Percentiles rank a stretch among this genome's conserved stretches.
Conservation (phyloP, 106 monocot species). For the Hemerocallis citrina region DNA sequence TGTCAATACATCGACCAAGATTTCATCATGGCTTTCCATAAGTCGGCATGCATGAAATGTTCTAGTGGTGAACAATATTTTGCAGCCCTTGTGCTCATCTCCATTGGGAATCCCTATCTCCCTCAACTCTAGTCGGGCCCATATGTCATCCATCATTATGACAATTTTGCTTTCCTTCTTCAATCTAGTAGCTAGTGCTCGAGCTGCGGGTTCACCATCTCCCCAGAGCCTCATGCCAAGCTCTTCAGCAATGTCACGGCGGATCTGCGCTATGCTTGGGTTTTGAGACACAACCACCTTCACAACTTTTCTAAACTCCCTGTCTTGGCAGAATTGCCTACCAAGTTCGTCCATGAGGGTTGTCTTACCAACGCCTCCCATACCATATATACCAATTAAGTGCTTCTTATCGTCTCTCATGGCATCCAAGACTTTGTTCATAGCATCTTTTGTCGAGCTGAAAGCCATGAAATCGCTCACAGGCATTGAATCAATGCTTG, state of each 20-base stretch:
- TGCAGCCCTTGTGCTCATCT: slow-evolving; percentile 13
- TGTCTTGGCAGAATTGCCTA: slow-evolving; percentile 4
- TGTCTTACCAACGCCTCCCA: too few relatives aligned
- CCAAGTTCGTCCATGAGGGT: slow-evolving; percentile 19
- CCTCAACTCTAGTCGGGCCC: too few relatives aligned
- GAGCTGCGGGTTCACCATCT: background rate
- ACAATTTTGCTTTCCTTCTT: slow-evolving; percentile 13
- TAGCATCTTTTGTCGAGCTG: slow-evolving; percentile 8
- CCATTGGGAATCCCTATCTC: slow-evolving; percentile 15
- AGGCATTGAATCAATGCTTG: slow-evolving; percentile 12
- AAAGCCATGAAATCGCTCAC: slow-evolving; percentile 11
- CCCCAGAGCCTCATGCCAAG: slow-evolving; percentile 1
- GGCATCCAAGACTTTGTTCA: slow-evolving; percentile 13
- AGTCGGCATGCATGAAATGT: slow-evolving; percentile 7
- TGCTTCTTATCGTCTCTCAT: slow-evolving; percentile 7
- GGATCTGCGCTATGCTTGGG: slow-evolving; percentile 6
- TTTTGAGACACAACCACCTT: slow-evolving; percentile 19
- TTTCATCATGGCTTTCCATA: slow-evolving; percentile 1
- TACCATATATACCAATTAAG: slow-evolving; percentile 22
- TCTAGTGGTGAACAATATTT: slow-evolving; percentile 15
- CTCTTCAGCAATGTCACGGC: slow-evolving; percentile 10
- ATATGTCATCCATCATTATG: slow-evolving; percentile 30
- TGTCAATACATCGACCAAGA: slow-evolving; percentile 10
- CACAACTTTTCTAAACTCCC: slow-evolving; percentile 11
- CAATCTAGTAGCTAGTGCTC: slow-evolving; percentile 3